Conservation (phyloP, 352 stramenopile species). For the Lagenidium sp. region DNA sequence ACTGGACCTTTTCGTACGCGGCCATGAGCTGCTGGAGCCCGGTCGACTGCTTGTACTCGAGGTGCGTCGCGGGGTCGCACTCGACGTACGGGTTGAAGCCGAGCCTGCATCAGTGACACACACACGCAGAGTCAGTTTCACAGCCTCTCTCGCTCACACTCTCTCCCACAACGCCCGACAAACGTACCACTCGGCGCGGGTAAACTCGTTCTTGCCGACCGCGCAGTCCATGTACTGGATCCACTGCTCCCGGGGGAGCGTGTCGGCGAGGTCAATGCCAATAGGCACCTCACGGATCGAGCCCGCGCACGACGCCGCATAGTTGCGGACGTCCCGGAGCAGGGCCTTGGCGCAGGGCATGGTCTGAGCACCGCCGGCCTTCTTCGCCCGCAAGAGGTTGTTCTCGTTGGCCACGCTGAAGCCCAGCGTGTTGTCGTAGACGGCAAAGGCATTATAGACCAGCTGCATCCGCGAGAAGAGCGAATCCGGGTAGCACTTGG, state of each 20-base stretch:
- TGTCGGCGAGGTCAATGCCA: slow-evolving; percentile 39
- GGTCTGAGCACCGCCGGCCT: slow-evolving; percentile 17
- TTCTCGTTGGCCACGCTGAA: slow-evolving; percentile 49
- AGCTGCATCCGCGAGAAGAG: slow-evolving; percentile 30
- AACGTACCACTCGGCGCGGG: slow-evolving; percentile 35
- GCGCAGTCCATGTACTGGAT: slow-evolving; percentile 42
- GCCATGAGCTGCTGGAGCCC: slow-evolving; percentile 36
- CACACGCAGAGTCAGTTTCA: too few species aligned
- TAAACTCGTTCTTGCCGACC: slow-evolving; percentile 27
- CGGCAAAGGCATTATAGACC: slow-evolving; percentile 45
- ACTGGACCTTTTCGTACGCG: slow-evolving; percentile 26
- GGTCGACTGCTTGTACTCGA: slow-evolving; percentile 24
- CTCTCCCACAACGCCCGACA: too few species aligned
- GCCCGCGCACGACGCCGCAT: slow-evolving; percentile 22
- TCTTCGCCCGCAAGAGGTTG: slow-evolving; percentile 27
- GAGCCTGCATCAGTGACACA: too few species aligned
- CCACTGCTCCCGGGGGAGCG: slow-evolving; percentile 21
- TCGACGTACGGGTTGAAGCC: slow-evolving; percentile 53
- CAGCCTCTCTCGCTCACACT: too few species aligned
- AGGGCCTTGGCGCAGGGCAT: slow-evolving; percentile 42
- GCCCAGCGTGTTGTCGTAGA: slow-evolving; percentile 46
- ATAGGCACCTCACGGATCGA: slow-evolving; percentile 31
- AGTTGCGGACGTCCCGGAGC: slow-evolving; percentile 32
- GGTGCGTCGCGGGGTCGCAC: slow-evolving; percentile 32
- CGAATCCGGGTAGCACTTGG: slow-evolving; percentile 33